phyloP scores from a whole-genome alignment of 305 asterid species.

The Plantago coronopus region DNA sequence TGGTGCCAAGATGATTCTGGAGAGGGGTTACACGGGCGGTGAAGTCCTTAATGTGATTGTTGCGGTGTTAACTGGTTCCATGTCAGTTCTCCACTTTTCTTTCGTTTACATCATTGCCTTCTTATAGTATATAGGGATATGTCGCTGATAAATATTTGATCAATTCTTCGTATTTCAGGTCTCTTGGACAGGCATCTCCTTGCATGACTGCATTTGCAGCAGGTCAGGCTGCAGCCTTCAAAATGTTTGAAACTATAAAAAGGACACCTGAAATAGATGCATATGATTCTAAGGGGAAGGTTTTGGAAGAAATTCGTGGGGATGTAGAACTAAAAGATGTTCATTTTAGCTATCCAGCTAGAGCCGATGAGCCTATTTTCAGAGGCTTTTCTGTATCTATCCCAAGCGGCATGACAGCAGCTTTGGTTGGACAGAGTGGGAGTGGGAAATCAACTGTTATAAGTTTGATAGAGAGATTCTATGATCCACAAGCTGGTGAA shows the following conservation, averaged over 20 bases:
- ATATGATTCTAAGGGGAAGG: conserved; percentile 40
- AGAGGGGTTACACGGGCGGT: conserved; percentile 61
- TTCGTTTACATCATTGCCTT: not conserved
- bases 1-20: conserved; percentile 62
- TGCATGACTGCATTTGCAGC: conserved; percentile 65
- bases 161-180: conserved; percentile 25
- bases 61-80: conserved; percentile 56
- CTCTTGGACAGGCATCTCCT: conserved; percentile 64
- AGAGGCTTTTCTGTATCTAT: conserved; percentile 53
- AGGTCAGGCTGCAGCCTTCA: conserved; percentile 67
- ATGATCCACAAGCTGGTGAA: conserved; percentile 63
- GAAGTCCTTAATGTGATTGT: conserved; percentile 49
- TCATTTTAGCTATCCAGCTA: conserved; percentile 55
- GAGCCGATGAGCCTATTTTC: conserved; percentile 53
- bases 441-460: conserved; percentile 74
- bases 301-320: conserved; percentile 50
- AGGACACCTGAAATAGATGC: conserved; percentile 58
- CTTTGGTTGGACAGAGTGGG: conserved; percentile 77
- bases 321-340: conserved; percentile 54
- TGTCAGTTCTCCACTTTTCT: conserved; percentile 34
- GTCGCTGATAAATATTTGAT: not conserved
- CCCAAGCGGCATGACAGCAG: conserved; percentile 51
- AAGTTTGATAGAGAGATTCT: conserved; percentile 64
- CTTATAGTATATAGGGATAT: not conserved
- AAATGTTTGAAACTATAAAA: conserved; percentile 55